Evolutionary conservation across 2,329 filamentous ascomycete genomes (phyloP).

Genomic region (Lecanicillium sp.): DNA sequence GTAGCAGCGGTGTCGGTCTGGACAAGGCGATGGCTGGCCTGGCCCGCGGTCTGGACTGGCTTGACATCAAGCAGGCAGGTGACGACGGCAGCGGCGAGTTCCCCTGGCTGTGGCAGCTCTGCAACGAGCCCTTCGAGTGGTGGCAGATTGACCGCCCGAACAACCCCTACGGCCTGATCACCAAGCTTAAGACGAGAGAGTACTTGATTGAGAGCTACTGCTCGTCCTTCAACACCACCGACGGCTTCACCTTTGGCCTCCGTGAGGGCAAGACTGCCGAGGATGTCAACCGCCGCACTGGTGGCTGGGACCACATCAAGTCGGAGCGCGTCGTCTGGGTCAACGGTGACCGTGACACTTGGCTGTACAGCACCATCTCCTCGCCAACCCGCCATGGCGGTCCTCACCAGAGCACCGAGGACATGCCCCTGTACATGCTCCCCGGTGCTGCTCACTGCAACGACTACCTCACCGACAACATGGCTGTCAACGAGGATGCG

Average conservation of each 20-base stretch:
- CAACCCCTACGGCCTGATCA: neutral
- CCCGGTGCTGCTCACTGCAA: constrained; percentile 49
- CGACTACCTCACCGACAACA: constrained; percentile 58
- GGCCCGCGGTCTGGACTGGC: neutral
- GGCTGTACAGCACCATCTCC: constrained; percentile 8
- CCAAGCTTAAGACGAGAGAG: neutral
- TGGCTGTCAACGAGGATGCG: constrained; percentile 49
- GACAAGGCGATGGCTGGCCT: neutral
- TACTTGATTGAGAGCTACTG: neutral
- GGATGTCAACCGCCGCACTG: constrained; percentile 23
- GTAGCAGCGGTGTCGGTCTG: neutral
- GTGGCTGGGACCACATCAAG: constrained; percentile 7
- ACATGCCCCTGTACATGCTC: constrained; percentile 36
- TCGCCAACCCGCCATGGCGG: constrained; percentile 2
- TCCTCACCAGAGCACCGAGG: constrained; percentile 35
- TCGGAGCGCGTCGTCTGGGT: constrained; percentile 10
- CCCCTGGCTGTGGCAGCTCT: neutral
- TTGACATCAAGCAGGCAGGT: neutral
- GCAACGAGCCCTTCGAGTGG: constrained; percentile 9
- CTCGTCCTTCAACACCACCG: neutral
- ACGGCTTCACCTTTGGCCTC: constrained; percentile 22
- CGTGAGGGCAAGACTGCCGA: constrained; percentile 31
- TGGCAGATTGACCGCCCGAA: neutral
- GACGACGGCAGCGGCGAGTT: neutral
- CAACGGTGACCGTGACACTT: constrained; percentile 11